Conservation (phyloP, 495 filamentous ascomycete species). For the Penicillium argentinense region DNA sequence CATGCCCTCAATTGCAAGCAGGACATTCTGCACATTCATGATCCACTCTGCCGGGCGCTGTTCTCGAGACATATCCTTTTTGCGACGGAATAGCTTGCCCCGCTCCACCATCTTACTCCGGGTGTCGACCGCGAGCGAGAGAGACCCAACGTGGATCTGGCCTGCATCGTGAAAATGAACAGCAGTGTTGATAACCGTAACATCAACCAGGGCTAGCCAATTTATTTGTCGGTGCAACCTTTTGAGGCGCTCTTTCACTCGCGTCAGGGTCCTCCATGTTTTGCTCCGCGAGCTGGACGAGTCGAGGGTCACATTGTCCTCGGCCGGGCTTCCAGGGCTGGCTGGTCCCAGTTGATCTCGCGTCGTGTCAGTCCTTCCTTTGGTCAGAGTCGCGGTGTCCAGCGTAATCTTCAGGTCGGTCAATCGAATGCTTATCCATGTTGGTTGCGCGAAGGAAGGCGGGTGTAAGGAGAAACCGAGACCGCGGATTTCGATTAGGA, state of each 20-base stretch:
- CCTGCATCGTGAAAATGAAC: constrained; percentile 77
- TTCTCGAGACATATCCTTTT: constrained; percentile 64
- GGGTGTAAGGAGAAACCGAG: constrained; percentile 85
- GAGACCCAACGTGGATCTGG: constrained; percentile 75
- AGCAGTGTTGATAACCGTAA: constrained; percentile 79
- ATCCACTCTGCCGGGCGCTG: constrained; percentile 94
- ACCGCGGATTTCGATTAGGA: constrained; percentile 86
- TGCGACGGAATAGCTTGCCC: constrained; percentile 85
- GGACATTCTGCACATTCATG: constrained; percentile 75
- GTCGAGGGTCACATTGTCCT: constrained; percentile 21
- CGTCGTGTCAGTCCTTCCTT: constrained; percentile 38
- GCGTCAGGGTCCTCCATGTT: constrained; percentile 74
- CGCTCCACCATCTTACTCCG: constrained; percentile 87
- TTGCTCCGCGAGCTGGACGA: constrained; percentile 53
- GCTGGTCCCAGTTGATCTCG: constrained; percentile 22
- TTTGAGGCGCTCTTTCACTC: constrained; percentile 81
- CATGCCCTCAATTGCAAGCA: constrained; percentile 81
- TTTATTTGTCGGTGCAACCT: constrained; percentile 80
- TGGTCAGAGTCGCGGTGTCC: constrained; percentile 62
- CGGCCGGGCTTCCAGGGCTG: constrained; percentile 23
- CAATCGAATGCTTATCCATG: constrained; percentile 90
- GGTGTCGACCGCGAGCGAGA: constrained; percentile 87
- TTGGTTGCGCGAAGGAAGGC: constrained; percentile 93
- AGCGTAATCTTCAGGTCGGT: constrained; percentile 81
- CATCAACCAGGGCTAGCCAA: constrained; percentile 87